Base-by-base conservation (phyloP, 2,329 filamentous ascomycete genomes). In the Aureobasidium sp. region DNA sequence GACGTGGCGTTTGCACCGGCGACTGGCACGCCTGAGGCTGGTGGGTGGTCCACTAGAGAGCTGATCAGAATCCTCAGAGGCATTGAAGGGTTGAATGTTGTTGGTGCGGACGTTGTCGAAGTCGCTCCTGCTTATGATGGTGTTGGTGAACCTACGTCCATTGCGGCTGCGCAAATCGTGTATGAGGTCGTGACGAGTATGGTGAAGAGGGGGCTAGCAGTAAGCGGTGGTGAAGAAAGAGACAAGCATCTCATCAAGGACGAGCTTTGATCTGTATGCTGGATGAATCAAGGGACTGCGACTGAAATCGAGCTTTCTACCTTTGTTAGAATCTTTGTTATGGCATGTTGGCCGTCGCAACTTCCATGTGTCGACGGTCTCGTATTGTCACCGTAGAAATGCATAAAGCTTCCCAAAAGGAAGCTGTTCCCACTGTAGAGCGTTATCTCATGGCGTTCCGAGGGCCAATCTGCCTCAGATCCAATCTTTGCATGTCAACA, bases 21-120 rank as follows among this genome's bases (percentile, higher is more conserved):
- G 1, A 96, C 91, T 0, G 91, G 91, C 1, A 96, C 91, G 0
- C 91, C 91, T 0, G 91, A 96, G 77, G 88, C 91, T 0, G 91
- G 91, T 62, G 91, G 91, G 36, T 96, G 91, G 91, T 94, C 90
- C 7, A 95, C 88, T 27, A 80, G 91, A 54, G 92, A 96, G 78
- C 78, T 96, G 67, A 93, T 96, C 66, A 80, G 88, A 13, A 90
- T 96, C 63, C 74, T 96, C 71, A 80, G 91, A 37, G 91, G 90
- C 0, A 83, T 96, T 44, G 91, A 96, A 76, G 83, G 79, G 0
- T 73, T 96, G 72, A 96, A 96, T 71, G 76, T 96, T 5, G 89
- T 96, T 6, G 92, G 90, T 1, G 91, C 91, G 0, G 92, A 96
- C 74, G 83, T 96, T 52, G 92, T 96, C 7, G 91, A 96, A 79